Conservation (phyloP, 148 eudicot genomes). For the Rhododendron kiyosumense region DNA sequence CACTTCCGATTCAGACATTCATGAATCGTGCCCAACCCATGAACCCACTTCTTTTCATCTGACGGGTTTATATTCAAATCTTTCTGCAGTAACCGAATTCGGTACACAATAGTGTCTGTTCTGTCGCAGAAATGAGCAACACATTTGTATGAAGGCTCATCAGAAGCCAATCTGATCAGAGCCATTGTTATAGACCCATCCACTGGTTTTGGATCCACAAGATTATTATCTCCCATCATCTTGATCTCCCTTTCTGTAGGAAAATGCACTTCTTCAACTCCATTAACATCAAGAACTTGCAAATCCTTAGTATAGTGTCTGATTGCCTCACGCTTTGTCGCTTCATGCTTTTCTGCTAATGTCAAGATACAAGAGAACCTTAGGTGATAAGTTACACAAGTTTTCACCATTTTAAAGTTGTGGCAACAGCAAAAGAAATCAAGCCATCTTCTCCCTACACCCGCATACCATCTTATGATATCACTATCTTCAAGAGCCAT, state of each 20-base stretch:
- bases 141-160: conserved; percentile 58
- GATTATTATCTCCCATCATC: conserved; percentile 62
- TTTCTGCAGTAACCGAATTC: conserved; percentile 56
- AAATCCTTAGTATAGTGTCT: conserved; percentile 82
- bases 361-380: conserved; percentile 89
- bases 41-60: conserved; percentile 52
- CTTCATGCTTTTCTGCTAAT: conserved; percentile 80
- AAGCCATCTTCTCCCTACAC: conserved; percentile 87
- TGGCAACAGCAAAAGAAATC: conserved; percentile 80
- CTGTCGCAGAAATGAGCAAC: conserved; percentile 74
- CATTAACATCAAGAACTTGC: conserved; percentile 42
- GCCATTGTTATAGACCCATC: conserved; percentile 60
- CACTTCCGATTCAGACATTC: conserved; percentile 54
- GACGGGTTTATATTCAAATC: conserved; percentile 29
- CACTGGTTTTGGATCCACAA: conserved; percentile 81
- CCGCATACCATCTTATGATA: conserved; percentile 87
- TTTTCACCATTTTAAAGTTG: conserved; percentile 66
- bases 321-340: conserved; percentile 71
- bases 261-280: conserved; percentile 52
- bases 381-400: conserved; percentile 67
- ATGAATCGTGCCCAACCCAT: conserved; percentile 57
- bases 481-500: conserved; percentile 71
- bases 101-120: conserved; percentile 54
- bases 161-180: conserved; percentile 62
- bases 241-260: conserved; percentile 76